phyloP scores from a whole-genome alignment of 169 alveolate species.

The Plasmodium malariae region DNA sequence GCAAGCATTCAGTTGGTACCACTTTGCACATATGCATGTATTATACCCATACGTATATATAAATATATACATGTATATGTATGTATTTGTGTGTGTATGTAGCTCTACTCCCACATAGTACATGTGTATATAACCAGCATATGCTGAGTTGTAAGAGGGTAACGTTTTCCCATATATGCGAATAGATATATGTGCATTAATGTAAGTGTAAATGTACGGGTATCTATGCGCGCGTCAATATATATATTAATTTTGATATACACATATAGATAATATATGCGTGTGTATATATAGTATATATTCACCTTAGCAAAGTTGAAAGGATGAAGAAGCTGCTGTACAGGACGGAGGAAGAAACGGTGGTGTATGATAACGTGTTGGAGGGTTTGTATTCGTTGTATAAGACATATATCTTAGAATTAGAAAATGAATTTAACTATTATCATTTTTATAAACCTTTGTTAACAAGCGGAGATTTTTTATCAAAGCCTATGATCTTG shows the following conservation, averaged over 20 bases:
- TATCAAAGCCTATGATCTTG: slow-evolving; percentile 85
- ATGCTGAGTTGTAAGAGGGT: too few species aligned
- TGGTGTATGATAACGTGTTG: slow-evolving; percentile 63
- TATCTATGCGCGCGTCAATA: not conserved
- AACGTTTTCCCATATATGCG: too few species aligned
- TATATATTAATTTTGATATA: not conserved
- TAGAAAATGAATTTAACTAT: slow-evolving; percentile 73
- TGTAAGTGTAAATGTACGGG: not conserved
- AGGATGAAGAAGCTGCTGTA: slow-evolving; percentile 51
- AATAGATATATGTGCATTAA: too few species aligned
- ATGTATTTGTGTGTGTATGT: too few species aligned
- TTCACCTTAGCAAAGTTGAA: not conserved
- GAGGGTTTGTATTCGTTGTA: slow-evolving; percentile 64
- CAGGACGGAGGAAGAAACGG: slow-evolving; percentile 60
- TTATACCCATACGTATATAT: too few species aligned
- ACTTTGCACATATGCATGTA: too few species aligned
- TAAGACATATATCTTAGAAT: slow-evolving; percentile 77
- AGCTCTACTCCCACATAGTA: too few species aligned
- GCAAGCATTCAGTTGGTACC: too few species aligned
- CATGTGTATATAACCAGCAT: too few species aligned
- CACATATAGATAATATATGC: not conserved
- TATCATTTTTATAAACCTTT: slow-evolving; percentile 81
- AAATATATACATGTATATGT: too few species aligned
- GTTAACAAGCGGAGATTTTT: slow-evolving; percentile 83
- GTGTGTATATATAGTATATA: not conserved